These are phyloP conservation scores for Venturia nashicola DNA, from an alignment of 2,329 filamentous ascomycete genomes.

Conservation along the genomic window DNA sequence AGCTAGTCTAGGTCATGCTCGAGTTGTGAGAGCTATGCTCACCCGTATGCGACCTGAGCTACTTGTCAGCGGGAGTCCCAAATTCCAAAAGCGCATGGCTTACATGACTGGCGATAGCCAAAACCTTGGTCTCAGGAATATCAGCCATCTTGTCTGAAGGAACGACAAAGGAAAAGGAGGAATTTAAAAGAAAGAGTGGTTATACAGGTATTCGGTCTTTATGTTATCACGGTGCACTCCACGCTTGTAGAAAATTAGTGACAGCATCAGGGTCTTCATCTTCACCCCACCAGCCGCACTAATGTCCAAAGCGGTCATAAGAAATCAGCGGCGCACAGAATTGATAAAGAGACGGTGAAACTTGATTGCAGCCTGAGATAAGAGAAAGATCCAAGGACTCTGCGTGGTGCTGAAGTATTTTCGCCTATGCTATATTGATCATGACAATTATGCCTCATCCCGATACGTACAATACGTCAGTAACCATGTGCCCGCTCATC, in stretches of 20 bases:
- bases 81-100: constrained; percentile 20
- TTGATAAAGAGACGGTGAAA: constrained; percentile 1
- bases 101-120: constrained; percentile 94
- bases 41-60: constrained; percentile 60
- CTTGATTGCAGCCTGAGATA: background rate
- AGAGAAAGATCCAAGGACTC: background rate
- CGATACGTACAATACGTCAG: background rate
- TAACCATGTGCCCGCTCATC: background rate
- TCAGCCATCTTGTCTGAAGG: background rate
- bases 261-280: background rate
- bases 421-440: background rate
- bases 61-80: constrained; percentile 12
- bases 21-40: constrained; percentile 26
- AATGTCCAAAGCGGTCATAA: background rate
- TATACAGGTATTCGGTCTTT: background rate
- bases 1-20: background rate
- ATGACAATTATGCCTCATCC: background rate
- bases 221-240: background rate
- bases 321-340: background rate
- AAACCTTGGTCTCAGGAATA: constrained; percentile 54
- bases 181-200: background rate
- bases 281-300: background rate
- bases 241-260: background rate
- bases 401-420: background rate
- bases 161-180: background rate